Percentiles rank a stretch among this genome's conserved stretches.
These are phyloP conservation scores for Exophiala dermatitidis DNA, from an alignment of 2,329 filamentous ascomycete species.

Conservation along the genomic window DNA sequence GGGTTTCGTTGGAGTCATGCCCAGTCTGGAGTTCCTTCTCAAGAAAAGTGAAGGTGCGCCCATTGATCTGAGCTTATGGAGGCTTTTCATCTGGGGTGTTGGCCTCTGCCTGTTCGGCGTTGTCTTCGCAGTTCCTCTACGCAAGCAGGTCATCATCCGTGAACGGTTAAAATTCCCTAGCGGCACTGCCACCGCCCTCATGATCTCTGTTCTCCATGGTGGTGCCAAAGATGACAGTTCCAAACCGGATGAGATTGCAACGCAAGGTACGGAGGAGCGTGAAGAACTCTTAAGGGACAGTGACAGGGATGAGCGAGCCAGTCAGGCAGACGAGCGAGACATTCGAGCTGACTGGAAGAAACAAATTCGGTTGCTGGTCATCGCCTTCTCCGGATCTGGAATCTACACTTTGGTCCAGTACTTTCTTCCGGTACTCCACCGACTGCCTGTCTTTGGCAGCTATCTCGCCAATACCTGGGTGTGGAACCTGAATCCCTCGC, in stretches of 20 bases:
- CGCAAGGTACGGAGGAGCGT: constrained; percentile 29
- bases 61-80: constrained; percentile 62
- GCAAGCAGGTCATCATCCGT: constrained; percentile 83
- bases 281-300: constrained; percentile 31
- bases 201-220: constrained; percentile 86
- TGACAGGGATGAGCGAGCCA: constrained; percentile 34
- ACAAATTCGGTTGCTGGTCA: constrained; percentile 53
- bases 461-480: constrained; percentile 72
- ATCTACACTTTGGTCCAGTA: constrained; percentile 71
- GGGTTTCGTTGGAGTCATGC: constrained; percentile 90
- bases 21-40: constrained; percentile 81
- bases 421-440: constrained; percentile 77
- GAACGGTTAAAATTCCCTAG: constrained; percentile 92
- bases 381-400: constrained; percentile 55
- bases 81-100: constrained; percentile 81
- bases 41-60: constrained; percentile 71
- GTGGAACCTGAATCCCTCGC: constrained; percentile 92
- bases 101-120: constrained; percentile 96
- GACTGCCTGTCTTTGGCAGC: constrained; percentile 77
- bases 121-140: constrained; percentile 85
- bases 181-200: constrained; percentile 86
- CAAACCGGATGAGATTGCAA: constrained; percentile 20
- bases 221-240: constrained; percentile 39
- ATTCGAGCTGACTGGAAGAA: constrained; percentile 52
- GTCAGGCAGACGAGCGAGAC: constrained; percentile 31